These are phyloP conservation scores for Dactylella cylindrospora DNA, from an alignment of 2,329 filamentous ascomycete species.

Conservation along the genomic window DNA sequence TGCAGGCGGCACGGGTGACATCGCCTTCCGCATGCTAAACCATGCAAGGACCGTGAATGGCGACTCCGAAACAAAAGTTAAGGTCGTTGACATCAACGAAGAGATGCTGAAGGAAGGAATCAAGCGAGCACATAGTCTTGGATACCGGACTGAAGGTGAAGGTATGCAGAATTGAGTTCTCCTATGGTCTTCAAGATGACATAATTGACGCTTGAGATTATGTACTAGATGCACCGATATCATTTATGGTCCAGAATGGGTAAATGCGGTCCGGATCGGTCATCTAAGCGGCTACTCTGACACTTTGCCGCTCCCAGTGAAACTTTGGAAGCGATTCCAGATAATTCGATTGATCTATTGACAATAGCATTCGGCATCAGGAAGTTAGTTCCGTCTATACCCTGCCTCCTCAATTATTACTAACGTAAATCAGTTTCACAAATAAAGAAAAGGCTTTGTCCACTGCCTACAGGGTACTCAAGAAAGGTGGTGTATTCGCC, in stretches of 20 bases:
- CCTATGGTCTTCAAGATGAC: not conserved
- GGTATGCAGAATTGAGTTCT: constrained; percentile 9
- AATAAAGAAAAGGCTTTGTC: constrained; percentile 79
- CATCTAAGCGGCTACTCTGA: constrained; percentile 61
- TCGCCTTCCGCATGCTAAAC: constrained; percentile 92
- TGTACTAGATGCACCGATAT: constrained; percentile 38
- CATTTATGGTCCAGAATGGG: constrained; percentile 43
- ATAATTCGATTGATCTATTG: constrained; percentile 83
- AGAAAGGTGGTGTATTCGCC: constrained; percentile 92
- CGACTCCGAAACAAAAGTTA: constrained; percentile 79
- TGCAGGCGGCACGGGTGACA: constrained; percentile 94
- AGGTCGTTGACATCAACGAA: constrained; percentile 92
- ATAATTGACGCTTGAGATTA: constrained; percentile 1
- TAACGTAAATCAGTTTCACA: constrained; percentile 63
- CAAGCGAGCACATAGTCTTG: constrained; percentile 66
- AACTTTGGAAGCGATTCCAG: constrained; percentile 57
- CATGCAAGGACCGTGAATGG: constrained; percentile 78
- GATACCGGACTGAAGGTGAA: constrained; percentile 44
- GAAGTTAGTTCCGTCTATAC: constrained; percentile 60
- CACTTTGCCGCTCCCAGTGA: constrained; percentile 52
- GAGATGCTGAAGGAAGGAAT: constrained; percentile 88
- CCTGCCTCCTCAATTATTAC: not conserved
- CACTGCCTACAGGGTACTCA: constrained; percentile 84
- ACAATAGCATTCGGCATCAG: constrained; percentile 97
- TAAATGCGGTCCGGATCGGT: constrained; percentile 57